These are phyloP conservation scores for Acanthamoeba comandoni DNA, from an alignment of 208 protist species.

Conservation along the genomic window DNA sequence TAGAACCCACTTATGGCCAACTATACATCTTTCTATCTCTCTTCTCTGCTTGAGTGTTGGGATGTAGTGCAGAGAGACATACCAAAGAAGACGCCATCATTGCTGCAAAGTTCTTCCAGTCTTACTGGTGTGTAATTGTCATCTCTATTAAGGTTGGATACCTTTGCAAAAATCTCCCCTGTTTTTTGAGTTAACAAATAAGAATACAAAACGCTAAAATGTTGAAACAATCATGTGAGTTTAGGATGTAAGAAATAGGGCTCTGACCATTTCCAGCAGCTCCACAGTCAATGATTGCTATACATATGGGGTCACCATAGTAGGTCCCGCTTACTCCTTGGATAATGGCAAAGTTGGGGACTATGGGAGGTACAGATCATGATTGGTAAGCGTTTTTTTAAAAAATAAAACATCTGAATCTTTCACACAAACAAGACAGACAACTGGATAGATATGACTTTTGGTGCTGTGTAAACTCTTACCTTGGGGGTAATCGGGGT, in stretches of 20 bases:
- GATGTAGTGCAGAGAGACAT: too few relatives aligned
- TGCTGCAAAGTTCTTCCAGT: conserved; percentile 22
- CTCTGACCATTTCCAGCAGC: background rate
- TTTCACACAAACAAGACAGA: background rate
- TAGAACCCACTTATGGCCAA: too few relatives aligned
- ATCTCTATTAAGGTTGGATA: conserved; percentile 15
- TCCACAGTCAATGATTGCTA: conserved; percentile 20
- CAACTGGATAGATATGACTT: background rate
- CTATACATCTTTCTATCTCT: too few relatives aligned
- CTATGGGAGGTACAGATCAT: background rate
- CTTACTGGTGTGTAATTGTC: background rate
- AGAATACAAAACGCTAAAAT: too few relatives aligned
- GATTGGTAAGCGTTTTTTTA: background rate
- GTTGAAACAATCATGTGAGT: background rate
- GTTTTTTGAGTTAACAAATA: background rate
- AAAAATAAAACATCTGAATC: background rate
- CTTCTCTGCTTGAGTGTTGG: too few relatives aligned
- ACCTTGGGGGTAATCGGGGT: background rate
- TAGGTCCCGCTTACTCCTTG: conserved; percentile 1
- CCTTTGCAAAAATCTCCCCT: background rate
- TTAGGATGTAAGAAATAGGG: background rate
- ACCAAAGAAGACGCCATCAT: conserved; percentile 64
- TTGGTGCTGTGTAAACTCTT: background rate
- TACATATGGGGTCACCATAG: conserved; percentile 23
- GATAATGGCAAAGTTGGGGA: conserved; percentile 40